phyloP scores from a whole-genome alignment of 2,329 filamentous ascomycete genomes.

The Diaporthe destruens region DNA sequence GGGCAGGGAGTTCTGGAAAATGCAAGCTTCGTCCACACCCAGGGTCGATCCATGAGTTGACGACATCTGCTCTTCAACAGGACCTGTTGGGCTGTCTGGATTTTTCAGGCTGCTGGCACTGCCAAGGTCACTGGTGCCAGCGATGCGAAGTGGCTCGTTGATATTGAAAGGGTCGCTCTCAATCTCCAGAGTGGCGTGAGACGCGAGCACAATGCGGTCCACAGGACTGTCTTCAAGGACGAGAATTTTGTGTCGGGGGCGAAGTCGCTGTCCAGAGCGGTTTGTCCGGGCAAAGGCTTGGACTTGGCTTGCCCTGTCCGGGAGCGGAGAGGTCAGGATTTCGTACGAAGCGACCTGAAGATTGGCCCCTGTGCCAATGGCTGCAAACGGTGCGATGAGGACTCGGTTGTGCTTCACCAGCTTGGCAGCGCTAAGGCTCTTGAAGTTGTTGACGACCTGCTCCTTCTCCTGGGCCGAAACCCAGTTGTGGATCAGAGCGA shows the following conservation, averaged over 20 bases:
- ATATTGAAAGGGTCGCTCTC: constrained; percentile 7
- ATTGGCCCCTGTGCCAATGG: constrained; percentile 25
- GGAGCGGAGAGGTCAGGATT: constrained; percentile 33
- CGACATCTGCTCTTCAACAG: neutral
- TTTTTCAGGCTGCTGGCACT: too few species aligned
- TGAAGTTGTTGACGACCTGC: constrained; percentile 15
- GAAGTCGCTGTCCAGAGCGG: constrained; percentile 18
- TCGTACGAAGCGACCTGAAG: constrained; percentile 38
- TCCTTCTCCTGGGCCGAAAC: constrained; percentile 3
- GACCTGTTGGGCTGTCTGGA: neutral
- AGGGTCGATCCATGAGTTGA: neutral
- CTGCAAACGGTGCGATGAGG: constrained; percentile 20
- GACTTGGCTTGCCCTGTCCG: constrained; percentile 6
- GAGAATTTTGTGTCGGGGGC: constrained; percentile 16
- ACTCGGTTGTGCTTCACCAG: constrained; percentile 3
- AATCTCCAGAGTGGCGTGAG: neutral
- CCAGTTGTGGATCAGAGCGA: constrained; percentile 33
- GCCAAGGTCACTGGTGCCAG: neutral
- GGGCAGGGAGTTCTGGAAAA: neutral
- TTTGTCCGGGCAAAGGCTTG: constrained; percentile 37
- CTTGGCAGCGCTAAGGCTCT: constrained; percentile 27
- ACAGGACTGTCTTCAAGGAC: constrained; percentile 15
- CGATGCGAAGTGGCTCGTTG: neutral
- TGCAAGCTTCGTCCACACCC: neutral
- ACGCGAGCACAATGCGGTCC: neutral